A percentile compares a stretch with the other conserved stretches of the same genome.
These are phyloP conservation scores for Fusarium sp. DNA, from an alignment of 2,329 filamentous ascomycete genomes.

Conservation along the genomic window DNA sequence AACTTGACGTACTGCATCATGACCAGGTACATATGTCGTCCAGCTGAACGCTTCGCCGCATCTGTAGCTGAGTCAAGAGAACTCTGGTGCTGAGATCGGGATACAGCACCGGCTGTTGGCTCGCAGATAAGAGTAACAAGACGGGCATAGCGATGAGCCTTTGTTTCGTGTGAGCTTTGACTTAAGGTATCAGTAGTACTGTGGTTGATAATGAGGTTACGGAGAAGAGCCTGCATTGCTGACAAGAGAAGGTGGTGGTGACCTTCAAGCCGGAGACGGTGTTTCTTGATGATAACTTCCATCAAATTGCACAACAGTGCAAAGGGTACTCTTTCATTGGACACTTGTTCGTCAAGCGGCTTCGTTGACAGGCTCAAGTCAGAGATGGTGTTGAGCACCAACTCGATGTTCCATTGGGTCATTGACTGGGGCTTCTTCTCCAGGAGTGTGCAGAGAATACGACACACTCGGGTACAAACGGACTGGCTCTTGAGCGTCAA, in stretches of 20 bases:
- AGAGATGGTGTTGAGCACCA: constrained; percentile 59
- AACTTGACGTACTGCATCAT: constrained; percentile 69
- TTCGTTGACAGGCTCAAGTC: constrained; percentile 45
- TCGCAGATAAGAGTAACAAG: constrained; percentile 69
- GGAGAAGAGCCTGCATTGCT: constrained; percentile 65
- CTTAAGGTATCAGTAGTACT: constrained; percentile 27
- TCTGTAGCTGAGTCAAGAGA: constrained; percentile 68
- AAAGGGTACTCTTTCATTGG: constrained; percentile 52
- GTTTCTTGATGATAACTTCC: constrained; percentile 66
- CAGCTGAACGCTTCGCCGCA: constrained; percentile 68
- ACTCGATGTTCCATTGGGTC: constrained; percentile 68
- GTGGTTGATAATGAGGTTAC: constrained; percentile 57
- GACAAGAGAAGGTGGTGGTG: constrained; percentile 68
- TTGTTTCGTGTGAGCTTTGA: constrained; percentile 49
- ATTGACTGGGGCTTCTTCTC: constrained; percentile 61
- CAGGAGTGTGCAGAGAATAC: constrained; percentile 57
- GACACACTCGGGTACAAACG: constrained; percentile 52
- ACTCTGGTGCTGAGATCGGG: constrained; percentile 55
- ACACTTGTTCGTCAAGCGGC: constrained; percentile 35
- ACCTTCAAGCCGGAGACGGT: constrained; percentile 69
- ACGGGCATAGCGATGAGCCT: constrained; percentile 63
- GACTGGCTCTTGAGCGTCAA: constrained; percentile 40
- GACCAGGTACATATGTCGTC: constrained; percentile 69
- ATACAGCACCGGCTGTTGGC: constrained; percentile 65
- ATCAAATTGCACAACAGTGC: constrained; percentile 62